Conservation (phyloP, 176 grass and related monocot genomes). For the Thinopyrum elongatum region DNA sequence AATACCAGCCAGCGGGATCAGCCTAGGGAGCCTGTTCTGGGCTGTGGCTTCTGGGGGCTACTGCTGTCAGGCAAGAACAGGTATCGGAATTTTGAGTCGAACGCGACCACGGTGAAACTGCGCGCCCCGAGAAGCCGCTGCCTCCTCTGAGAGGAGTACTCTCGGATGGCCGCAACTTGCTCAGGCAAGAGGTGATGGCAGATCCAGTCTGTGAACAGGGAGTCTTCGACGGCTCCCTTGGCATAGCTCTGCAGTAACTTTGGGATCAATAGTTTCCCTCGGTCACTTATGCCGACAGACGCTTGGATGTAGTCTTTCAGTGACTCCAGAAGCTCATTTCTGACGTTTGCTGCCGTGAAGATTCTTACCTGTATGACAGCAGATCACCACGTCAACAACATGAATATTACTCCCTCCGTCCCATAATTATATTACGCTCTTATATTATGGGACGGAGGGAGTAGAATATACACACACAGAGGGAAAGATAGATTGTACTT, state of each 20-base stretch:
- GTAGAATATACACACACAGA: background rate
- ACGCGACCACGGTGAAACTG: constrained; percentile 54
- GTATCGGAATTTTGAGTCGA: constrained; percentile 78
- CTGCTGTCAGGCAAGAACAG: constrained; percentile 73
- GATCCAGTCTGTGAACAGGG: constrained; percentile 79
- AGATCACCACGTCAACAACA: background rate
- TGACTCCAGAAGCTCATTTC: constrained; percentile 65
- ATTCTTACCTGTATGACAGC: constrained; percentile 65
- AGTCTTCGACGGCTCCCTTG: constrained; percentile 82
- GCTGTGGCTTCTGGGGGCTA: constrained; percentile 23
- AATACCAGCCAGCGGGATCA: background rate
- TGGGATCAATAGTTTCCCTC: constrained; percentile 84
- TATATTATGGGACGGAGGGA: no score
- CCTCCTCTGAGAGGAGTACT: constrained; percentile 59
- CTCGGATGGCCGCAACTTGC: constrained; percentile 60
- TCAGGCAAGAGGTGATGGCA: constrained; percentile 76
- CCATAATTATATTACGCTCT: no score
- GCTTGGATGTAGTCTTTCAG: constrained; percentile 90
- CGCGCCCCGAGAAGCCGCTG: constrained; percentile 64
- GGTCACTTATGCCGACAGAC: constrained; percentile 62
- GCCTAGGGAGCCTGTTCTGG: constrained; percentile 21
- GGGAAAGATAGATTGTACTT: background rate
- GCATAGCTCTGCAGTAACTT: constrained; percentile 81
- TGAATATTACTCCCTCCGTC: no score
- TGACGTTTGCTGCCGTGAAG: constrained; percentile 69